Conservation (phyloP, 331 rosid genomes). For the Pyracantha coccinea region DNA sequence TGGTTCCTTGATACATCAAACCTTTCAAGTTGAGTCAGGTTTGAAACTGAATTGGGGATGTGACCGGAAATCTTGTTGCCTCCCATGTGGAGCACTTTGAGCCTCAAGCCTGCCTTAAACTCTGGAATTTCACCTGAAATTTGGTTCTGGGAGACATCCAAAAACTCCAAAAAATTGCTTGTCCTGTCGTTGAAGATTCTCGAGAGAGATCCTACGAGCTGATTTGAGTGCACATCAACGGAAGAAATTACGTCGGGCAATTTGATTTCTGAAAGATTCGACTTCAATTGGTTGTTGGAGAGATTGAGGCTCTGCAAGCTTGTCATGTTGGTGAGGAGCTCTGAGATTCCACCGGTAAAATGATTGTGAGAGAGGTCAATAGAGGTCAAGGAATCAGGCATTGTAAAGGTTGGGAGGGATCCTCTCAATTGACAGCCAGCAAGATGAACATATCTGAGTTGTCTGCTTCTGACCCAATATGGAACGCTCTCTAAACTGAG, state of each 20-base stretch:
- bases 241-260: constrained; percentile 44
- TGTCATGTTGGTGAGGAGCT: constrained; percentile 60
- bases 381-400: constrained; percentile 58
- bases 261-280: constrained; percentile 48
- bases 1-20: constrained; percentile 77
- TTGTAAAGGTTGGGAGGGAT: constrained; percentile 53
- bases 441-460: constrained; percentile 55
- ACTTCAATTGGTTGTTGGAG: constrained; percentile 71
- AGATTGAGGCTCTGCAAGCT: constrained; percentile 62
- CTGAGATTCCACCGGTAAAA: constrained; percentile 44
- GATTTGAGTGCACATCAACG: constrained; percentile 63
- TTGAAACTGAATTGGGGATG: constrained; percentile 66
- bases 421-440: constrained; percentile 84
- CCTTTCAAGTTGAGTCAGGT: constrained; percentile 51
- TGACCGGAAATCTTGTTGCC: constrained; percentile 62
- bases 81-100: constrained; percentile 55
- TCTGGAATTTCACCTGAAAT: constrained; percentile 71
- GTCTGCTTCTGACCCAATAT: constrained; percentile 70
- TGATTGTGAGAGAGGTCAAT: constrained; percentile 80
- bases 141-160: constrained; percentile 69
- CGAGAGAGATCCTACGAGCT: constrained; percentile 58
- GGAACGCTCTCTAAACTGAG: constrained; percentile 72
- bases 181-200: constrained; percentile 40
- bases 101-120: constrained; percentile 43
- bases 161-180: constrained; percentile 58